Evolutionary conservation across 495 filamentous ascomycete species (phyloP).

Genomic region (Aspergillus leporis): DNA sequence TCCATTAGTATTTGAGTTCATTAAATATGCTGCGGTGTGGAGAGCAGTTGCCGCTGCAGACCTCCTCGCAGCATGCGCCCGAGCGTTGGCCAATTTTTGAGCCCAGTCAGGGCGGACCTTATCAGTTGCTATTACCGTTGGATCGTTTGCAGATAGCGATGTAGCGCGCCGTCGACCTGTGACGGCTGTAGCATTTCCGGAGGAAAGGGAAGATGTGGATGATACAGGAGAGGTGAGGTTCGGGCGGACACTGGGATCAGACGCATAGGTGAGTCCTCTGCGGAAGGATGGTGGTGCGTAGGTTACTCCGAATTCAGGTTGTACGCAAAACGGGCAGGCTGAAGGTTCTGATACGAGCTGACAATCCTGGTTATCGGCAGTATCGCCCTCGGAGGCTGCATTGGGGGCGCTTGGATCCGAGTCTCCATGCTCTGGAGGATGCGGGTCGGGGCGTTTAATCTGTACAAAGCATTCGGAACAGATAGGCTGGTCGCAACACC

Average conservation of each 20-base stretch:
- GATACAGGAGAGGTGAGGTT: constrained; percentile 69
- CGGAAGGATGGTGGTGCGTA: constrained; percentile 89
- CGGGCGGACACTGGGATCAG: constrained; percentile 41
- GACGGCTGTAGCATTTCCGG: constrained; percentile 31
- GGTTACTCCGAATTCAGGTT: constrained; percentile 91
- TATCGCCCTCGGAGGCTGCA: constrained; percentile 35
- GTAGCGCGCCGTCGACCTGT: constrained; percentile 66
- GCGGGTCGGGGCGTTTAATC: constrained; percentile 95
- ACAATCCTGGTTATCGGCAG: constrained; percentile 52
- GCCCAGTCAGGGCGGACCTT: constrained; percentile 92
- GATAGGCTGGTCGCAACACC: constrained; percentile 95
- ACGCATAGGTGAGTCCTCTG: constrained; percentile 72
- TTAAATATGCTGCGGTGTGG: constrained; percentile 92
- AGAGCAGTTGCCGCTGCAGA: constrained; percentile 93
- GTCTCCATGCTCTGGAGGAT: constrained; percentile 83
- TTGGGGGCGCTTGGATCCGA: constrained; percentile 49
- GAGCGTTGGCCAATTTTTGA: constrained; percentile 80
- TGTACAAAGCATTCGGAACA: constrained; percentile 99
- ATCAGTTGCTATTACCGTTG: constrained; percentile 88
- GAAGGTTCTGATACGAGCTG: constrained; percentile 86
- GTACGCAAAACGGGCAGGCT: constrained; percentile 93
- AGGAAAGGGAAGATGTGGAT: constrained; percentile 56
- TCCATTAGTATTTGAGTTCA: constrained; percentile 61
- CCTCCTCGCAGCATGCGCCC: constrained; percentile 78
- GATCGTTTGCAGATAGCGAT: constrained; percentile 77